Percentiles rank a stretch among this genome's conserved stretches.
phyloP scores from a whole-genome alignment of 345 rosid species.

The Ceriops tagal region DNA sequence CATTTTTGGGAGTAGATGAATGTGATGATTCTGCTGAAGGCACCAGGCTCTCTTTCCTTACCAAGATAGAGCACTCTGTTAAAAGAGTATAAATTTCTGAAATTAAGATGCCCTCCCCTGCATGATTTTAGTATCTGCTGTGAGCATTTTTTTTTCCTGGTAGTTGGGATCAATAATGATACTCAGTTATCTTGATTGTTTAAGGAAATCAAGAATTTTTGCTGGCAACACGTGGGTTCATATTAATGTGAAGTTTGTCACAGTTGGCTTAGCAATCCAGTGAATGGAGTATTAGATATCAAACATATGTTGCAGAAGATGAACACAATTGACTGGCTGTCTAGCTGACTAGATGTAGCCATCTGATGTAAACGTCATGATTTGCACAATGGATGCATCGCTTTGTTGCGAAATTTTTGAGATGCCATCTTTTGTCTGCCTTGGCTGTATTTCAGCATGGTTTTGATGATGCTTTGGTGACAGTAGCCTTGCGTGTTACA shows the following conservation, averaged over 20 bases:
- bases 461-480: too few species aligned
- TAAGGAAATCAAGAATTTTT: slow-evolving; percentile 1
- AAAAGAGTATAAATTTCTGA: slow-evolving; percentile 7
- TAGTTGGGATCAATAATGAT: background rate
- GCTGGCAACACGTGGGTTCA: background rate
- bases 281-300: background rate
- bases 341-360: background rate
- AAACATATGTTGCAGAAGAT: background rate
- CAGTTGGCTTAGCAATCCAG: background rate
- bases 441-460: too few species aligned
- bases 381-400: too few species aligned
- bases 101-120: background rate
- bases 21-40: slow-evolving; percentile 4
- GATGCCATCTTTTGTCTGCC: too few species aligned
- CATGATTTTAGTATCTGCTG: background rate
- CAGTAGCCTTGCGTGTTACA: too few species aligned
- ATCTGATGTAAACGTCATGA: background rate
- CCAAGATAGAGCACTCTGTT: background rate
- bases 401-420: too few species aligned
- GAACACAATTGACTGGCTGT: background rate
- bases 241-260: background rate
- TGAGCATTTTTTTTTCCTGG: slow-evolving; percentile 6
- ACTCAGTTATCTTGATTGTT: background rate
- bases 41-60: background rate
- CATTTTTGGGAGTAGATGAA: background rate